Conservation (phyloP, 768 basidiomycete species). For the Postia placenta region DNA sequence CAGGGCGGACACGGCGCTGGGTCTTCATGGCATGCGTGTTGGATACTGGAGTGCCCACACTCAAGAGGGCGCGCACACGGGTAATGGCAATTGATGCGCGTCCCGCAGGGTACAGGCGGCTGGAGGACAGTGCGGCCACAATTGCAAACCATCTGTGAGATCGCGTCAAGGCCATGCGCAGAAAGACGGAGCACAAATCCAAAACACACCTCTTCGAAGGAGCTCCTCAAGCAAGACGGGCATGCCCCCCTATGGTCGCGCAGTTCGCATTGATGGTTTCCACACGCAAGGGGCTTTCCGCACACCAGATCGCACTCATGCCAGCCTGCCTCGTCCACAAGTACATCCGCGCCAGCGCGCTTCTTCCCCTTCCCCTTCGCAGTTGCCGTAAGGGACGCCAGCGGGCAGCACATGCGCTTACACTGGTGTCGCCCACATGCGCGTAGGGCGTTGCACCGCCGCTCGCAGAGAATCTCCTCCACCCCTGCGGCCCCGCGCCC, state of each 20-base stretch:
- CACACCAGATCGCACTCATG: slow-evolving; percentile 86
- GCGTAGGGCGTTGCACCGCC: slow-evolving; percentile 69
- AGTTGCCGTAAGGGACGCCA: slow-evolving; percentile 52
- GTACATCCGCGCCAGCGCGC: slow-evolving; percentile 27
- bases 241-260: slow-evolving; percentile 82
- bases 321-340: slow-evolving; percentile 42
- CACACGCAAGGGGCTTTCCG: slow-evolving; percentile 65
- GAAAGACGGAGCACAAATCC: no score
- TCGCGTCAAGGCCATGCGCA: no score
- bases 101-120: slow-evolving; percentile 88
- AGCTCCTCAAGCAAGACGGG: slow-evolving; percentile 77
- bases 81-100: slow-evolving; percentile 67
- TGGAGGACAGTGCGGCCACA: slow-evolving; percentile 86
- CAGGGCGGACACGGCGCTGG: slow-evolving; percentile 76
- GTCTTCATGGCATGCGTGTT: slow-evolving; percentile 82
- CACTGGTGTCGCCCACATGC: slow-evolving; percentile 88
- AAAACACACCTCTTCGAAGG: slow-evolving; percentile 81
- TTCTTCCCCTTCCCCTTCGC: slow-evolving; percentile 62
- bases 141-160: slow-evolving; percentile 58
- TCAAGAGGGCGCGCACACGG: slow-evolving; percentile 69
- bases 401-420: slow-evolving; percentile 79
- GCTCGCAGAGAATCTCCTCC: slow-evolving; percentile 71
- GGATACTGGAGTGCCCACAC: slow-evolving; percentile 78
- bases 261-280: slow-evolving; percentile 73
- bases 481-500: slow-evolving; percentile 34